A percentile compares a stretch with the other conserved stretches of the same genome.
Conservation (phyloP, 129 eudicot genomes). For the Ambrosia trifida region DNA sequence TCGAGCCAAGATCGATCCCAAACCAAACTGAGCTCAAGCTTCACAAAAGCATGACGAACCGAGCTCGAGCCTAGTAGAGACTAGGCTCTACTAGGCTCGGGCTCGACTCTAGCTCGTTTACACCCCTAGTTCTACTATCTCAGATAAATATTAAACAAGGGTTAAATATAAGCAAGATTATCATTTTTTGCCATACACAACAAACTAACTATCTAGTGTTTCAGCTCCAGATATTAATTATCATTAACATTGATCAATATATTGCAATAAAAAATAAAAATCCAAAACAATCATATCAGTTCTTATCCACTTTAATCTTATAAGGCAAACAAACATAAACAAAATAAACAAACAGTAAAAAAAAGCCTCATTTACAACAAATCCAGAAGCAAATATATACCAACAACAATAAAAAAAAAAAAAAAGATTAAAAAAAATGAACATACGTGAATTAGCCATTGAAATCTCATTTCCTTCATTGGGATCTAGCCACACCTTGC, state of each 20-base stretch:
- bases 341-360: neutral
- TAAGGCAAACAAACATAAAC: neutral
- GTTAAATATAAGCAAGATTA: neutral
- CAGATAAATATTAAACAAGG: neutral
- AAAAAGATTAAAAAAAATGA: neutral
- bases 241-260: too few relatives aligned
- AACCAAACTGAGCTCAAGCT: too few relatives aligned
- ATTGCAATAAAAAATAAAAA: neutral
- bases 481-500: constrained; percentile 48
- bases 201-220: neutral
- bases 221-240: neutral
- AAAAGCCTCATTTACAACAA: neutral
- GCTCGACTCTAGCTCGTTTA: too few relatives aligned
- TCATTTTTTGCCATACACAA: neutral
- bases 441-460: constrained; percentile 48
- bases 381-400: neutral
- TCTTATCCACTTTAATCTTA: neutral
- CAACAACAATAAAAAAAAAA: neutral
- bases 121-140: too few relatives aligned
- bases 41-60: too few relatives aligned
- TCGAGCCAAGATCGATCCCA: too few relatives aligned
- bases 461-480: constrained; percentile 47
- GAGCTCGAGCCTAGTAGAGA: too few relatives aligned
- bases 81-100: too few relatives aligned
- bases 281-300: neutral